Evolutionary conservation across 2,329 filamentous ascomycete species (phyloP).

Genomic region (Colletotrichum higginsianum): DNA sequence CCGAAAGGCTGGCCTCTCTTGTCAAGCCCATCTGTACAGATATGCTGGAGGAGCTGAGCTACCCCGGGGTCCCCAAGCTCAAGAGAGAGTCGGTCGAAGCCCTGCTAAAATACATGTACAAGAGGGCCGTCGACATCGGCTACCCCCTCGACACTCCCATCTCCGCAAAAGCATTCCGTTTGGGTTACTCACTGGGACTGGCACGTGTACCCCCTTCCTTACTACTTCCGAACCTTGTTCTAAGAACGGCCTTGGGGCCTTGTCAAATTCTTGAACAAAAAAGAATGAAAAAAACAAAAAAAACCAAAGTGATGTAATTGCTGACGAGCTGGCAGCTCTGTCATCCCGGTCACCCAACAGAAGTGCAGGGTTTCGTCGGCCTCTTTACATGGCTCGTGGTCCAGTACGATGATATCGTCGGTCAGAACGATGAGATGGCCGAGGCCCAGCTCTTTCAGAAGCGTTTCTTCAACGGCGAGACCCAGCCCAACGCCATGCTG

Average conservation of each 20-base stretch:
- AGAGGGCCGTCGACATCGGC: slow-evolving; percentile 42
- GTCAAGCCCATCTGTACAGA: slow-evolving; percentile 32
- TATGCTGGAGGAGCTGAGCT: slow-evolving; percentile 36
- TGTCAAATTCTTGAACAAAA: background rate
- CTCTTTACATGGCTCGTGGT: slow-evolving; percentile 46
- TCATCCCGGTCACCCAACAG: slow-evolving; percentile 43
- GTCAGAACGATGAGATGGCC: slow-evolving; percentile 43
- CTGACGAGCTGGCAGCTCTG: slow-evolving; percentile 42
- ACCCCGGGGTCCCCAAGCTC: slow-evolving; percentile 40
- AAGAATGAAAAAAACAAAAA: background rate
- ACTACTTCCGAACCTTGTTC: background rate
- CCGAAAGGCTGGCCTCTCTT: slow-evolving; percentile 23
- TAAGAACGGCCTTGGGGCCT: background rate
- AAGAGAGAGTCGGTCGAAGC: slow-evolving; percentile 41
- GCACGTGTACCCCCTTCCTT: slow-evolving; percentile 29
- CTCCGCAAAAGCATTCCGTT: slow-evolving; percentile 44
- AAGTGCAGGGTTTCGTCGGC: slow-evolving; percentile 43
- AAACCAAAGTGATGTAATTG: slow-evolving; percentile 5
- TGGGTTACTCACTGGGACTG: slow-evolving; percentile 43
- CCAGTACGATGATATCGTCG: slow-evolving; percentile 45
- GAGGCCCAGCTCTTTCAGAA: slow-evolving; percentile 42
- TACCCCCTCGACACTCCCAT: slow-evolving; percentile 43
- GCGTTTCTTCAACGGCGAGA: slow-evolving; percentile 44
- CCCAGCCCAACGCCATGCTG: slow-evolving; percentile 43
- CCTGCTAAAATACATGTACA: slow-evolving; percentile 43